Evolutionary conservation across 305 asterid species (phyloP).

Genomic region (Fraxinus sp.): DNA sequence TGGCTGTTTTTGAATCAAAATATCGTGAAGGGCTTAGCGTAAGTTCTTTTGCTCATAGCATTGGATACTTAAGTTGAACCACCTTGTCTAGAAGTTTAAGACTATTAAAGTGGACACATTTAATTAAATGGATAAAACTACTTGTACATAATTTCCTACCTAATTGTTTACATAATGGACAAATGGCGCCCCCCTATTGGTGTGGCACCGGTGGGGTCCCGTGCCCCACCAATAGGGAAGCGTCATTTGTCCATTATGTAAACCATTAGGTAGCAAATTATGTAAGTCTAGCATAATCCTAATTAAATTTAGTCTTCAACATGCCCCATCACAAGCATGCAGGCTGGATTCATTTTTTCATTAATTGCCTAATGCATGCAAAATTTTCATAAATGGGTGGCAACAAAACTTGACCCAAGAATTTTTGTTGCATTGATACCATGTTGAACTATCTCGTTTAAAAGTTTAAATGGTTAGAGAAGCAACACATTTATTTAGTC

Average conservation of each 20-base stretch:
- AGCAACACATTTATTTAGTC: background rate
- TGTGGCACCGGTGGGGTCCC: too few relatives aligned
- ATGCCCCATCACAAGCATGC: background rate
- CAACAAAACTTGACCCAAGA: background rate
- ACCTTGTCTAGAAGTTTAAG: background rate
- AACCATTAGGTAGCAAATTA: too few relatives aligned
- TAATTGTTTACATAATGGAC: too few relatives aligned
- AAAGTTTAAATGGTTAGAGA: background rate
- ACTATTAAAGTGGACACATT: background rate
- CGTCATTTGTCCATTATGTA: too few relatives aligned
- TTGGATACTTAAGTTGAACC: background rate
- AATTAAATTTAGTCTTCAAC: background rate
- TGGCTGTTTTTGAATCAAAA: conserved; percentile 82
- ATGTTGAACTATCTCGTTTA: background rate
- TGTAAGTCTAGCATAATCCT: too few relatives aligned
- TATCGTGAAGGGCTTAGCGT: conserved; percentile 80
- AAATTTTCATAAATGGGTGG: background rate
- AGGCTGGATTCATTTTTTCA: background rate
- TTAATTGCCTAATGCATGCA: background rate
- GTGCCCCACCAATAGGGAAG: too few relatives aligned
- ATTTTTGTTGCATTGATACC: background rate
- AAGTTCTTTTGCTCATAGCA: conserved; percentile 33
- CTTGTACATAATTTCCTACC: too few relatives aligned
- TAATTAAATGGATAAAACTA: background rate
- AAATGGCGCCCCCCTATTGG: too few relatives aligned